A percentile compares a stretch with the other conserved stretches of the same genome.
Evolutionary conservation across 495 filamentous ascomycete species (phyloP).

Genomic region (Daldinia bambusicola): DNA sequence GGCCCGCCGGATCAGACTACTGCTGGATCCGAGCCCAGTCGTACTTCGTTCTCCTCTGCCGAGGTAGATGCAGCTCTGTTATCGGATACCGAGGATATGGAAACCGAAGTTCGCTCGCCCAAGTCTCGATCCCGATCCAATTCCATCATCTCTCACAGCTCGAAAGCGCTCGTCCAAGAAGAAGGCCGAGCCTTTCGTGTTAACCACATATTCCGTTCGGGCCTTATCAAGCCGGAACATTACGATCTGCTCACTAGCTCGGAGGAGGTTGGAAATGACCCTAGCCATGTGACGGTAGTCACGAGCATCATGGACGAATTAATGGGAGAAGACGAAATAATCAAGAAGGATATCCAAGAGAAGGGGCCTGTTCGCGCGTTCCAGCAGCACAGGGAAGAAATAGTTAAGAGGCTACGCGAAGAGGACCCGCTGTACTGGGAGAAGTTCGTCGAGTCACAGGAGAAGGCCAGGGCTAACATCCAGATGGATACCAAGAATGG

Average conservation of each 20-base stretch:
- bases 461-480: constrained; percentile 70
- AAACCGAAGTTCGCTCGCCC: constrained; percentile 50
- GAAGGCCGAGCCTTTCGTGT: constrained; percentile 89
- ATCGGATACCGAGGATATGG: constrained; percentile 54
- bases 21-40: constrained; percentile 49
- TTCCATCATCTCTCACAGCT: constrained; percentile 82
- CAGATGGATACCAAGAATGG: constrained; percentile 43
- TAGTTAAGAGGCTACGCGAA: constrained; percentile 60
- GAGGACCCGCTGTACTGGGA: constrained; percentile 70
- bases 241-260: constrained; percentile 54
- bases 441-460: constrained; percentile 72
- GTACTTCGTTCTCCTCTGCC: constrained; percentile 38
- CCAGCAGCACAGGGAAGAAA: constrained; percentile 63
- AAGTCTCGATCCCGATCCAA: constrained; percentile 70
- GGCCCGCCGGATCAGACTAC: constrained; percentile 47
- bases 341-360: constrained; percentile 64
- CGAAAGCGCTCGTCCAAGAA: constrained; percentile 82
- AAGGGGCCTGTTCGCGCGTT: constrained; percentile 69
- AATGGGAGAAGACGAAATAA: constrained; percentile 64
- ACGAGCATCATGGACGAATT: constrained; percentile 71
- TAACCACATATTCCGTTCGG: constrained; percentile 81
- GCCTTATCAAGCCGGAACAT: constrained; percentile 58
- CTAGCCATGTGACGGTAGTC: constrained; percentile 65
- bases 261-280: constrained; percentile 63
- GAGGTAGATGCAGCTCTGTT: constrained; percentile 46